Percentiles rank a stretch among this genome's conserved stretches.
phyloP scores from a whole-genome alignment of 176 grass and related monocot species.

The Oryza coarctata region DNA sequence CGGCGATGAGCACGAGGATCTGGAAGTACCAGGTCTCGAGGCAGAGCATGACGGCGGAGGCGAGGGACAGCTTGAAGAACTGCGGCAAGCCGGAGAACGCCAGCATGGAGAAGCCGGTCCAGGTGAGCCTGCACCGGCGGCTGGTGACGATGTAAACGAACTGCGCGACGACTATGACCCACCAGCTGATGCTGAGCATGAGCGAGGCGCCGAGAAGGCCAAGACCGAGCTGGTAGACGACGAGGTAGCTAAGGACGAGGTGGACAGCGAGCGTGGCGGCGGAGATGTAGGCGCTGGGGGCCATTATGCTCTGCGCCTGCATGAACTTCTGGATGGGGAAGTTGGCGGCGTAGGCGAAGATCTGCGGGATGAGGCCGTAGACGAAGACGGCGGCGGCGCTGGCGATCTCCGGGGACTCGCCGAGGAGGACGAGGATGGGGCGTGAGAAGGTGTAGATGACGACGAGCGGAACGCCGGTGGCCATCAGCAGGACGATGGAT shows the following conservation, averaged over 20 bases:
- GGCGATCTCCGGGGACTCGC: conserved; percentile 67
- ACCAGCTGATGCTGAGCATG: conserved; percentile 61
- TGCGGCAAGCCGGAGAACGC: conserved; percentile 46
- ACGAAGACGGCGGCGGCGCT: conserved; percentile 70
- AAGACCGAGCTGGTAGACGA: conserved; percentile 38
- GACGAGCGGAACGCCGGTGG: conserved; percentile 49
- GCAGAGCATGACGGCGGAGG: conserved; percentile 82
- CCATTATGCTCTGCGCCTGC: conserved; percentile 85
- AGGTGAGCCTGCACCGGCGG: conserved; percentile 40
- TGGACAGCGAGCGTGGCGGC: conserved; percentile 37
- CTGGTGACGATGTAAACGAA: conserved; percentile 62
- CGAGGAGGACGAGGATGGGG: conserved; percentile 63
- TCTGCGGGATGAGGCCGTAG: conserved; percentile 87
- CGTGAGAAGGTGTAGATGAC: conserved; percentile 58
- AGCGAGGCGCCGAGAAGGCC: conserved; percentile 67
- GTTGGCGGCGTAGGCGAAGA: conserved; percentile 84
- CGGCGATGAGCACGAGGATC: conserved; percentile 56
- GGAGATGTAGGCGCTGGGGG: conserved; percentile 78
- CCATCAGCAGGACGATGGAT: conserved; percentile 63
- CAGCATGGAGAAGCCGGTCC: conserved; percentile 55
- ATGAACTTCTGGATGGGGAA: conserved; percentile 93
- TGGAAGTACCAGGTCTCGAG: conserved; percentile 62
- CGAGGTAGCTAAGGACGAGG: conserved; percentile 46
- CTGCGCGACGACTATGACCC: conserved; percentile 56
- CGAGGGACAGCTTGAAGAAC: conserved; percentile 54